Evolutionary conservation across 2,329 filamentous ascomycete genomes (phyloP), one percentile per base, ranked within the genome.

Genomic region (Colletotrichum caudatum): DNA sequence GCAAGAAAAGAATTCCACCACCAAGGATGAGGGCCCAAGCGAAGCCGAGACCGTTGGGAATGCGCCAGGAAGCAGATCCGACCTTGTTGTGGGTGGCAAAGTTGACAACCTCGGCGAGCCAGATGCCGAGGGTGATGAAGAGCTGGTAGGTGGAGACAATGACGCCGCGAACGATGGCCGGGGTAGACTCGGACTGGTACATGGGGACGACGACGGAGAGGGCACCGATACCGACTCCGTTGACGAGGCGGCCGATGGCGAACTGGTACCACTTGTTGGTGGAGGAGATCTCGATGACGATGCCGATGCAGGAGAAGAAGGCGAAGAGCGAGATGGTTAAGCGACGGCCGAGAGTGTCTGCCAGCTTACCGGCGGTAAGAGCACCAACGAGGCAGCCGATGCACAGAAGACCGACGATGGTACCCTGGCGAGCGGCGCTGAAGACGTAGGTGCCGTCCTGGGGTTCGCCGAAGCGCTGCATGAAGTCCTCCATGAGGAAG

Each of bases 91-190:
- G 82, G 8, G 90, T 92, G 8, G 89, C 89, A 76, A 83, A 92
- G 78, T 92, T 91, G 79, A 88, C 83, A 79, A 88, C 84, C 76
- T 88, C 86, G 48, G 85, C 84, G 33, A 81, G 82, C 84, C 86
- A 90, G 78, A 93, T 92, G 59, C 91, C 91, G 37, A 92, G 82
- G 0, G 91, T 93, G 77, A 93, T 90, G 78, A 92, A 88, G 3
- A 93, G 85, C 82, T 93, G 91, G 79, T 92, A 93, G 63, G 85
- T 88, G 1, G 87, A 86, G 37, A 93, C 86, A 50, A 92, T 84
- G 8, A 89, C 84, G 76, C 90, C 90, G 75, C 91, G 88, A 62
- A 93, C 87, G 70, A 89, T 86, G 72, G 89, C 85, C 0, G 91
- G 91, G 3, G 88, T 88, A 67, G 86, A 90, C 79, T 93, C 91